A percentile compares a stretch with the other conserved stretches of the same genome.
Conservation (phyloP, 257 asterid genomes). For the Salvia splendens region DNA sequence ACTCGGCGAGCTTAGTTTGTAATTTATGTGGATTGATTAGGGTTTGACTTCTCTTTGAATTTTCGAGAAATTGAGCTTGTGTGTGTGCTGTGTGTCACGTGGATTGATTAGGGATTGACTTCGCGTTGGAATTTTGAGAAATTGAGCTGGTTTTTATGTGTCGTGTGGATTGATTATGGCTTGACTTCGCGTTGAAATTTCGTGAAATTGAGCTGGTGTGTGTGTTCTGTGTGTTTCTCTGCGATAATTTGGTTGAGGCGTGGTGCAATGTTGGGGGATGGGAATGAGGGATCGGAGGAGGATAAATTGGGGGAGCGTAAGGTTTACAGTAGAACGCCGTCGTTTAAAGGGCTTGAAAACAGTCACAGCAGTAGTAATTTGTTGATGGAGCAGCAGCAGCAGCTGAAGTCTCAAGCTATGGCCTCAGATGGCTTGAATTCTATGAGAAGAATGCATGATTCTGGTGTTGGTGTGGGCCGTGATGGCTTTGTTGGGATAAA, state of each 20-base stretch:
- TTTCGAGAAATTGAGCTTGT: neutral
- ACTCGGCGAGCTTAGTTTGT: neutral
- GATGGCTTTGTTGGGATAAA: slow-evolving; percentile 43
- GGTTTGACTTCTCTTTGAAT: too few relatives aligned
- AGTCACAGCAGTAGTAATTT: slow-evolving; percentile 41
- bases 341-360: slow-evolving; percentile 56
- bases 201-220: slow-evolving; percentile 10
- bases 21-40: too few relatives aligned
- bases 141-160: too few relatives aligned
- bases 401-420: slow-evolving; percentile 38
- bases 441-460: slow-evolving; percentile 32
- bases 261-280: slow-evolving; percentile 41
- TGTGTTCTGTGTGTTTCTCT: slow-evolving; percentile 23
- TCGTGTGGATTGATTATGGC: neutral
- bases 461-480: slow-evolving; percentile 37
- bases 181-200: neutral
- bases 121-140: too few relatives aligned
- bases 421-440: slow-evolving; percentile 46
- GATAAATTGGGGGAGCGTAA: slow-evolving; percentile 56
- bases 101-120: too few relatives aligned
- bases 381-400: slow-evolving; percentile 40
- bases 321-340: slow-evolving; percentile 65
- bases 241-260: slow-evolving; percentile 22
- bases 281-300: slow-evolving; percentile 58
- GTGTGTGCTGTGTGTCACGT: neutral